These are phyloP conservation scores for Nigrospora oryzae DNA, from an alignment of 2,329 filamentous ascomycete species.

Conservation along the genomic window DNA sequence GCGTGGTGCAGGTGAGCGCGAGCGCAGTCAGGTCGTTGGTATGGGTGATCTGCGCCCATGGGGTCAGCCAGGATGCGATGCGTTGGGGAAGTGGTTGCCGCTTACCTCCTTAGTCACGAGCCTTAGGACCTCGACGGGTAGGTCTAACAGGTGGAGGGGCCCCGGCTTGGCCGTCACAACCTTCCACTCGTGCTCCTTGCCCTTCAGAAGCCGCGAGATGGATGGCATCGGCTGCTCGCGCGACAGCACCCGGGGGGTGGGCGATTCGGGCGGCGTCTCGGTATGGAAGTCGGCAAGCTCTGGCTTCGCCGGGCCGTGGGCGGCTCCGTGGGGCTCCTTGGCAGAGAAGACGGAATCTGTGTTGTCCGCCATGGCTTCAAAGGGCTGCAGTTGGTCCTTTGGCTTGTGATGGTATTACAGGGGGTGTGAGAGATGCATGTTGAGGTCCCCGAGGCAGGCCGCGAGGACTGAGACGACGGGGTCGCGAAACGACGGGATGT, in stretches of 20 bases:
- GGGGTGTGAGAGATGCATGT: conserved; percentile 1
- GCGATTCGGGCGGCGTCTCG: conserved; percentile 8
- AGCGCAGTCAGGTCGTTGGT: conserved; percentile 76
- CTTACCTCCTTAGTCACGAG: conserved; percentile 71
- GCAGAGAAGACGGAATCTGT: background rate
- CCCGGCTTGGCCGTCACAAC: conserved; percentile 47
- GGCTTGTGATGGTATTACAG: background rate
- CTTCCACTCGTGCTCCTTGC: conserved; percentile 61
- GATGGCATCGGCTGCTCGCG: conserved; percentile 11
- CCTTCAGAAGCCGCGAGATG: conserved; percentile 36
- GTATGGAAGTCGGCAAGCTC: background rate
- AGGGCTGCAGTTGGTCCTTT: background rate
- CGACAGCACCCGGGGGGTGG: conserved; percentile 9
- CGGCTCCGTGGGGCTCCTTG: background rate
- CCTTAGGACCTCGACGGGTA: conserved; percentile 71
- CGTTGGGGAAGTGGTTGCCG: conserved; percentile 3
- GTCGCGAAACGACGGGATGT: too few relatives aligned
- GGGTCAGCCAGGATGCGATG: conserved; percentile 3
- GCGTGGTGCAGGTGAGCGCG: conserved; percentile 67
- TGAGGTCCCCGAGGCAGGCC: background rate
- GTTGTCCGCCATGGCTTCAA: background rate
- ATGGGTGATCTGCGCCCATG: conserved; percentile 55
- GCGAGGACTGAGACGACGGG: too few relatives aligned
- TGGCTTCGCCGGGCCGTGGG: background rate
- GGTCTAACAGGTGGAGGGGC: conserved; percentile 60